Percentiles rank a stretch among this genome's conserved stretches.
Conservation (phyloP, 202 grass and related monocot genomes). For the Elaeis oleifera region DNA sequence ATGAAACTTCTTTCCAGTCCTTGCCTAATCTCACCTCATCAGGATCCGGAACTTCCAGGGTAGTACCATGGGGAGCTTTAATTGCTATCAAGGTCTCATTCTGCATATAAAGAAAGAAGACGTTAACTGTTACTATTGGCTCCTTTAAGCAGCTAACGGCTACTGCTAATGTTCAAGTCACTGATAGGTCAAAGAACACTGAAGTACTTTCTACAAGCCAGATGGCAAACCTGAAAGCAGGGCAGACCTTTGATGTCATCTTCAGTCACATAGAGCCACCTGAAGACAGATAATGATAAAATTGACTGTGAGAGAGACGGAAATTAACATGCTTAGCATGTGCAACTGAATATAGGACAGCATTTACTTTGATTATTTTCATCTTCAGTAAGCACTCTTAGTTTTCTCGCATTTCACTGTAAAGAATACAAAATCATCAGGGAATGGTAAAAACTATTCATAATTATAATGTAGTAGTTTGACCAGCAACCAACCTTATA, state of each 20-base stretch:
- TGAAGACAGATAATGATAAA: constrained; percentile 29
- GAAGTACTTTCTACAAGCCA: too few relatives aligned
- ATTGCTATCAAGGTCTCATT: constrained; percentile 78
- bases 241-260: constrained; percentile 87
- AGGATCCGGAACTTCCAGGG: constrained; percentile 81
- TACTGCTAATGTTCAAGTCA: background rate
- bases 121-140: background rate
- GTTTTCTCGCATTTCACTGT: constrained; percentile 64
- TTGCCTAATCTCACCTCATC: constrained; percentile 52
- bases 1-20: constrained; percentile 13
- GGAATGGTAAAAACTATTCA: constrained; percentile 14
- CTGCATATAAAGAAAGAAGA: constrained; percentile 35
- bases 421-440: constrained; percentile 22
- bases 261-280: constrained; percentile 90
- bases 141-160: too few relatives aligned
- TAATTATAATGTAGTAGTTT: constrained; percentile 19
- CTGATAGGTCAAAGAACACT: constrained; percentile 8
- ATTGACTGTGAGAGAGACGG: background rate
- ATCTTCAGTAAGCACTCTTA: constrained; percentile 60
- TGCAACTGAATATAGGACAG: background rate
- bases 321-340: background rate
- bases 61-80: constrained; percentile 89
- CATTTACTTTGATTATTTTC: constrained; percentile 66
- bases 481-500: constrained; percentile 51
- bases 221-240: constrained; percentile 64